A percentile compares a stretch with the other conserved stretches of the same genome.
phyloP scores from a whole-genome alignment of 1,284 basidiomycete species.

The Rhodofomes roseus region DNA sequence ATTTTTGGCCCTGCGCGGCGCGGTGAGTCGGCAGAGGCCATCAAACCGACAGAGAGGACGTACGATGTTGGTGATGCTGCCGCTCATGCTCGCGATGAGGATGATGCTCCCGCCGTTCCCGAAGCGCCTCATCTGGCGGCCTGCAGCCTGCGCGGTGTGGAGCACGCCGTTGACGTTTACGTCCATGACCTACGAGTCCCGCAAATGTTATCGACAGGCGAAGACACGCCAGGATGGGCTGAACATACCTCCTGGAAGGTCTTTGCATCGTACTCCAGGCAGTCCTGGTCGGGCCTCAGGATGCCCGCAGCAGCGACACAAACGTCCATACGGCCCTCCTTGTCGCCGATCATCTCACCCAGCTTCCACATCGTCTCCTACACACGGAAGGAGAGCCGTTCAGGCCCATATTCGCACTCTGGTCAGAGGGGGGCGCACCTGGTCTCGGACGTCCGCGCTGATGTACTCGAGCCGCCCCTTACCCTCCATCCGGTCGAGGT shows the following conservation, averaged over 20 bases:
- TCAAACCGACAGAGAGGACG: constrained; percentile 10
- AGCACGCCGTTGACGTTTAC: constrained; percentile 79
- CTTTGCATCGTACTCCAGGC: constrained; percentile 66
- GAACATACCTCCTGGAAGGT: constrained; percentile 61
- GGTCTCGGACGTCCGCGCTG: constrained; percentile 60
- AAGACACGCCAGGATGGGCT: neutral
- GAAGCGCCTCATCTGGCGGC: constrained; percentile 70
- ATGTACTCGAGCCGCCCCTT: constrained; percentile 61
- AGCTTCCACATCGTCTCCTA: constrained; percentile 47
- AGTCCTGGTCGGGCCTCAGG: constrained; percentile 56
- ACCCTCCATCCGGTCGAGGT: constrained; percentile 42
- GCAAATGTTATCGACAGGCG: neutral
- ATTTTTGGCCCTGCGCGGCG: constrained; percentile 55
- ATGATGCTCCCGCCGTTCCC: constrained; percentile 77
- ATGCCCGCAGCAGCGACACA: constrained; percentile 66
- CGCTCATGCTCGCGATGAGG: constrained; percentile 85
- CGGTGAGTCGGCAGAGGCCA: neutral
- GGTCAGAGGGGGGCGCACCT: constrained; percentile 50
- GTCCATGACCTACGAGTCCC: constrained; percentile 50
- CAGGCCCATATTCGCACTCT: too few species aligned
- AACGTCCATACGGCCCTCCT: constrained; percentile 65
- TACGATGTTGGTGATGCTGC: constrained; percentile 79
- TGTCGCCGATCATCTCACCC: constrained; percentile 54
- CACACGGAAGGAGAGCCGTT: too few species aligned
- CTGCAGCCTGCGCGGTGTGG: constrained; percentile 77